Base-by-base conservation (phyloP, 2,329 filamentous ascomycete species). In the Xylaria digitata region DNA sequence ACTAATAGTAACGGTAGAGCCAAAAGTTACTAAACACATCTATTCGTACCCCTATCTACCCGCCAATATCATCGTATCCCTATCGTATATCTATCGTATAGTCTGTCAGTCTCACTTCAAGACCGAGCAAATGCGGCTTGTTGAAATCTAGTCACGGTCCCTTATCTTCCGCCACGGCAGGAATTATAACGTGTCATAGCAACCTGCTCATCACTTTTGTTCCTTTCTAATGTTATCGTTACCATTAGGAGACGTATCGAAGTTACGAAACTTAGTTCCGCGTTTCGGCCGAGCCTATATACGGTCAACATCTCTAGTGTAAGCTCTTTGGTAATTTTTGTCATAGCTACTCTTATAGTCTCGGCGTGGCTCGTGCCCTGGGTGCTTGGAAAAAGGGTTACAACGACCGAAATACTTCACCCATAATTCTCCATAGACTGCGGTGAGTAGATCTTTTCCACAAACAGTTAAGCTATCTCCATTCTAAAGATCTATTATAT, bases 231-330 rank as follows among this genome's bases (percentile, higher is more conserved):
- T 26, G 32, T 34, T 3, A 23, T 9, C 13, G 21, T 19, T 30
- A 43, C 7, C 7, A 46, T 46, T n/a, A 60, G 34, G 3, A 50
- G 32, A 15, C 34, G 57, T 50, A 34, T 23, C 3, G 19, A 37
- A 11, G 26, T 11, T 8, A 59, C 6, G 13, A 59, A 40, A 15
- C 40, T 45, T 1, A 42, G 32, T 19, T 30, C 45, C 17, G 34
- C 46, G 15, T 60, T 60, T 30, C 52, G 57, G 34, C 57, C 34
- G 15, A 60, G 30, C 3, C 57, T 32, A 30, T 52, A 52, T 26
- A 34, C 50, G 1, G 57, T 60, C 19, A 60, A 15, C 19, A 42
- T 42, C 3, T 42, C 3, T 26, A 26, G 26, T 26, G 5, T 26
- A 26, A 26, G 26, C 26, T n/a, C n/a, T n/a, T n/a, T n/a, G n/a